Evolutionary conservation across 768 basidiomycete genomes (phyloP).

Genomic region (Mycena rebaudengoi): DNA sequence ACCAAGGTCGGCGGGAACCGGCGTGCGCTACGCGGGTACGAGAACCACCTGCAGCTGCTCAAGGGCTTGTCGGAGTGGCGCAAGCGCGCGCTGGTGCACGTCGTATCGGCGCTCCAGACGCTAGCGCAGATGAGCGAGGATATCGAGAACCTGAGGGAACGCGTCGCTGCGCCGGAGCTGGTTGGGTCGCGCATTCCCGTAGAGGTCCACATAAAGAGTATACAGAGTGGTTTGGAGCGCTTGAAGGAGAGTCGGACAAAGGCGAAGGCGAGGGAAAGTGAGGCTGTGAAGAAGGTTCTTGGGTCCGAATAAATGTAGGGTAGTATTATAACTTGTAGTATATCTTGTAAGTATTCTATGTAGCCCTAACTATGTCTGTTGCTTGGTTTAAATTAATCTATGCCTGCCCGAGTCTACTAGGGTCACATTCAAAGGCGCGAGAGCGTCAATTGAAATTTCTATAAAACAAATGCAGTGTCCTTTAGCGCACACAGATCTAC

Average conservation of each 20-base stretch:
- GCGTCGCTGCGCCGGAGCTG: slow-evolving; percentile 74
- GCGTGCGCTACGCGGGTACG: slow-evolving; percentile 55
- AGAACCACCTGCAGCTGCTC: slow-evolving; percentile 62
- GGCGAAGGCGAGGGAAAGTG: slow-evolving; percentile 53
- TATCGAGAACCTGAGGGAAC: slow-evolving; percentile 79
- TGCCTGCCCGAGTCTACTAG: too few species aligned
- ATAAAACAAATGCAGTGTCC: too few species aligned
- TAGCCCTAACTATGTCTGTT: too few species aligned
- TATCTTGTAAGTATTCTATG: too few species aligned
- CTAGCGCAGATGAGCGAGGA: slow-evolving; percentile 73
- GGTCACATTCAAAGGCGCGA: too few species aligned
- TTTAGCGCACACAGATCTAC: too few species aligned
- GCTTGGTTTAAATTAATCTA: too few species aligned
- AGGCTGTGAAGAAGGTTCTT: slow-evolving; percentile 20
- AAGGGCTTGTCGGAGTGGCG: slow-evolving; percentile 64
- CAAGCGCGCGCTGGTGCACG: slow-evolving; percentile 68
- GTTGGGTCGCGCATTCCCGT: slow-evolving; percentile 67
- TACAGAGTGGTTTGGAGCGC: slow-evolving; percentile 67
- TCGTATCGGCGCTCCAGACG: slow-evolving; percentile 69
- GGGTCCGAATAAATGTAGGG: too few species aligned
- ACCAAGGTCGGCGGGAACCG: slow-evolving; percentile 72
- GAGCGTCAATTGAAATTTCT: too few species aligned
- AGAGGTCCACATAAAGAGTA: slow-evolving; percentile 81
- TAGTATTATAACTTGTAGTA: too few species aligned
- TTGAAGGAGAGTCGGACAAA: slow-evolving; percentile 65